These are phyloP conservation scores for Gnomoniopsis sp. DNA, from an alignment of 2,329 filamentous ascomycete genomes.

Conservation along the genomic window DNA sequence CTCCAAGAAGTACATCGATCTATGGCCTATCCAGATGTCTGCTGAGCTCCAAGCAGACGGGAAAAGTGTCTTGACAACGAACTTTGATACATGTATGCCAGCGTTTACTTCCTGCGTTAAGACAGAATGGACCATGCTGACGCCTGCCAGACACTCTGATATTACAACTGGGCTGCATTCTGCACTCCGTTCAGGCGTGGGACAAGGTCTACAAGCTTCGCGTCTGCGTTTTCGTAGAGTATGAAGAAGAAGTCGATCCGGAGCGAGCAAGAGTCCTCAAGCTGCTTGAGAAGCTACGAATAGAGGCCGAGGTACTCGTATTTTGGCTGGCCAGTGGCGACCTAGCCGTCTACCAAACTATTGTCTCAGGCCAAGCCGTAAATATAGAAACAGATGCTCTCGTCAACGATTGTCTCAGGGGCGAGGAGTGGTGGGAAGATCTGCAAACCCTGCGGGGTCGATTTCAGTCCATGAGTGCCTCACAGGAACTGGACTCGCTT, in stretches of 20 bases:
- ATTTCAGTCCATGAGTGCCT: conserved; percentile 33
- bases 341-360: conserved; percentile 69
- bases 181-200: conserved; percentile 79
- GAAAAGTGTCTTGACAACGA: conserved; percentile 72
- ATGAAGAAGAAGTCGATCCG: conserved; percentile 78
- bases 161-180: conserved; percentile 78
- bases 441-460: conserved; percentile 54
- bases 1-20: conserved; percentile 75
- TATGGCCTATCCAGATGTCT: conserved; percentile 94
- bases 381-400: conserved; percentile 54
- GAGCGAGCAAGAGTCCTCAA: conserved; percentile 69
- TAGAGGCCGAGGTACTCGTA: conserved; percentile 74
- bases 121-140: conserved; percentile 14
- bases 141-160: conserved; percentile 63
- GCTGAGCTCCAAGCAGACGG: conserved; percentile 70
- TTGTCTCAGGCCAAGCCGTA: conserved; percentile 66
- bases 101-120: neutral
- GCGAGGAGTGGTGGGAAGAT: conserved; percentile 82
- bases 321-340: conserved; percentile 77
- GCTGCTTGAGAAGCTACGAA: conserved; percentile 75
- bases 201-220: conserved; percentile 69
- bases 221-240: conserved; percentile 85
- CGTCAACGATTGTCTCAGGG: conserved; percentile 63
- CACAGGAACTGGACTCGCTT: conserved; percentile 41
- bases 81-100: conserved; percentile 79